These are phyloP conservation scores for Populus simonii DNA, from an alignment of 345 rosid species.

Conservation along the genomic window DNA sequence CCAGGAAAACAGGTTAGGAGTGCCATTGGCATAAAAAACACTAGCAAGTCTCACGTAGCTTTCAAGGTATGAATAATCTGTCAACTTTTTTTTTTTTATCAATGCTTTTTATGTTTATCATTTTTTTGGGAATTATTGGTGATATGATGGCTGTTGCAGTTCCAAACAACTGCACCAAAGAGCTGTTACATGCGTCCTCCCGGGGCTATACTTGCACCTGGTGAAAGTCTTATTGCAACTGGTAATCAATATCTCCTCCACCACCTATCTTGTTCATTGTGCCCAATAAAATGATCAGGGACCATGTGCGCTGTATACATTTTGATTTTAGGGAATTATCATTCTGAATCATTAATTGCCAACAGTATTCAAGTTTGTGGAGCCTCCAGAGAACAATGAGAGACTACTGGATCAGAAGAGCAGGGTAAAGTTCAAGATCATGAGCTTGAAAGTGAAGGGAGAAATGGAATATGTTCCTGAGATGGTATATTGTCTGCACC, in stretches of 20 bases:
- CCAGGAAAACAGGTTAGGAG: conserved; percentile 37
- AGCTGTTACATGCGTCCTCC: conserved; percentile 41
- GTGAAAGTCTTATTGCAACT: conserved; percentile 36
- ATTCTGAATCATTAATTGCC: not conserved
- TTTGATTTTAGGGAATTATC: not conserved
- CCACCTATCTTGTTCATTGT: not conserved
- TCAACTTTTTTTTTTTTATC: not conserved
- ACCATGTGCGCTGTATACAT: not conserved
- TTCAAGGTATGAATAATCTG: conserved; percentile 24
- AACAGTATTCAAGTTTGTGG: conserved; percentile 39
- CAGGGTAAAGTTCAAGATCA: conserved; percentile 38
- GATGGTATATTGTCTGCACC: conserved; percentile 17
- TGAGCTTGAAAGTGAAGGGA: conserved; percentile 34
- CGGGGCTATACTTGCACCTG: conserved; percentile 34
- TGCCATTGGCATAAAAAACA: conserved; percentile 35
- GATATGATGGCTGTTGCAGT: not conserved
- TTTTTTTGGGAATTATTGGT: not conserved
- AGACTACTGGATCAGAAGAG: conserved; percentile 29
- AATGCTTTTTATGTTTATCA: not conserved
- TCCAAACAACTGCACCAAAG: conserved; percentile 40
- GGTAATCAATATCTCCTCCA: conserved; percentile 15
- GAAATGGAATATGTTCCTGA: conserved; percentile 34
- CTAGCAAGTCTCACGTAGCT: conserved; percentile 31
- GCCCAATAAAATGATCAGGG: not conserved
- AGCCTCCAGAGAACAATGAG: conserved; percentile 37